These are phyloP conservation scores for Rutstroemia sydowiana DNA, from an alignment of 2,329 filamentous ascomycete species.

Conservation along the genomic window DNA sequence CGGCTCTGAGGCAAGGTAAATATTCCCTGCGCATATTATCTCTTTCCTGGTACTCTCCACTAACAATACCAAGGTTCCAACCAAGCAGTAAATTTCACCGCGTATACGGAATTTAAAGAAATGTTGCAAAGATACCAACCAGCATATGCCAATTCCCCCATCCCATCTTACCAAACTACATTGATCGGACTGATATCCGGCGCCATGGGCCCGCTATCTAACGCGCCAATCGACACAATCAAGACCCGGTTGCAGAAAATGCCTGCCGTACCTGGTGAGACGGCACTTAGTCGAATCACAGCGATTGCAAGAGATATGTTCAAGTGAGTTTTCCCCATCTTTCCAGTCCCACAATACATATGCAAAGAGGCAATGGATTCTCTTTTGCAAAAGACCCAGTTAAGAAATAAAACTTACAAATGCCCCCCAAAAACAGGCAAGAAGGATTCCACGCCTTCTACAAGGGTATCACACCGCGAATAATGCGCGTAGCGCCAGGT, in stretches of 20 bases:
- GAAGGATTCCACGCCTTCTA: conserved; percentile 95
- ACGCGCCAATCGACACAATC: conserved; percentile 97
- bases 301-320: conserved; percentile 79
- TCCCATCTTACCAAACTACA: conserved; percentile 87
- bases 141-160: conserved; percentile 52
- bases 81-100: conserved; percentile 98
- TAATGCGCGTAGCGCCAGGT: conserved; percentile 95
- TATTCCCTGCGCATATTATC: background rate
- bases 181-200: conserved; percentile 80
- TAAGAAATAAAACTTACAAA: background rate
- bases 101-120: conserved; percentile 89
- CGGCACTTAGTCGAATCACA: conserved; percentile 70
- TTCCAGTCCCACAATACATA: too few species aligned
- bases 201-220: conserved; percentile 91
- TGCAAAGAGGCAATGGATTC: too few species aligned
- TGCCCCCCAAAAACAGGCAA: conserved; percentile 55
- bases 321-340: conserved; percentile 42
- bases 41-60: background rate
- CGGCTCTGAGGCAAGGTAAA: conserved; percentile 82
- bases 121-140: conserved; percentile 66
- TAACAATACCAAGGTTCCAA: conserved; percentile 45
- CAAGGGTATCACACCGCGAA: conserved; percentile 95
- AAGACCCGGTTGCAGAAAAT: conserved; percentile 94
- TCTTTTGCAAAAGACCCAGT: too few species aligned
- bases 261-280: conserved; percentile 72